Percentiles rank a stretch among this genome's conserved stretches.
phyloP scores from a whole-genome alignment of 495 filamentous ascomycete genomes.

The Aspergillus nanangensis region DNA sequence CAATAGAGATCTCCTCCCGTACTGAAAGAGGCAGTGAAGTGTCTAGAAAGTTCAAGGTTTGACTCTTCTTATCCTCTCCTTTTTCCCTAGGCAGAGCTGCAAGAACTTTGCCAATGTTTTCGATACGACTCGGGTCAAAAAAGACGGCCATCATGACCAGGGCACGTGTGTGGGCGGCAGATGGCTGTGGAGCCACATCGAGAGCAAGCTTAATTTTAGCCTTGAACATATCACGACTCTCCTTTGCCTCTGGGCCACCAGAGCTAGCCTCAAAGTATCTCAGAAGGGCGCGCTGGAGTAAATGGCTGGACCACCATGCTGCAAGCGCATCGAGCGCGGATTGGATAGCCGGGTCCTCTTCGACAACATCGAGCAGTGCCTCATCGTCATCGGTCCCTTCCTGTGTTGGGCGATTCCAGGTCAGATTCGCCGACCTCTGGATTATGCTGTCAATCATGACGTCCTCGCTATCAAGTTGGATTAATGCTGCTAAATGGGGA shows the following conservation, averaged over 20 bases:
- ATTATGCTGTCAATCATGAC: slow-evolving; percentile 73
- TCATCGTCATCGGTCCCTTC: slow-evolving; percentile 56
- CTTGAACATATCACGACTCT: slow-evolving; percentile 42
- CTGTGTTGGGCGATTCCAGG: slow-evolving; percentile 76
- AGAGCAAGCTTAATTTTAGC: slow-evolving; percentile 64
- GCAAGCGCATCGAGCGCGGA: slow-evolving; percentile 87
- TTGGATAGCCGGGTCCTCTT: slow-evolving; percentile 80
- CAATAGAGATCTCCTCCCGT: slow-evolving; percentile 61
- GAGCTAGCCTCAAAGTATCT: slow-evolving; percentile 51
- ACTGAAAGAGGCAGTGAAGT: slow-evolving; percentile 46
- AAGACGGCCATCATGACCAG: slow-evolving; percentile 61
- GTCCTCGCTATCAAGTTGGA: slow-evolving; percentile 72
- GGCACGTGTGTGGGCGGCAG: slow-evolving; percentile 70
- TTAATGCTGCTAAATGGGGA: slow-evolving; percentile 65
- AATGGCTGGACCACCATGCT: slow-evolving; percentile 80
- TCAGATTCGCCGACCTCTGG: slow-evolving; percentile 85
- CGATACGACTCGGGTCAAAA: slow-evolving; percentile 36
- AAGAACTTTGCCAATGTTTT: slow-evolving; percentile 46
- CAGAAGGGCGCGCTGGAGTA: slow-evolving; percentile 67
- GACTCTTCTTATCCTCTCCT: slow-evolving; percentile 21
- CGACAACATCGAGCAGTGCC: slow-evolving; percentile 75
- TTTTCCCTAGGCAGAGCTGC: slow-evolving; percentile 45
- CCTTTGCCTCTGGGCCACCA: slow-evolving; percentile 34
- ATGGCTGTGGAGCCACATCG: slow-evolving; percentile 72
- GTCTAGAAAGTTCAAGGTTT: slow-evolving; percentile 39